Base-by-base conservation (phyloP, 108 stramenopile genomes). In the Cyclotella kingstonii region DNA sequence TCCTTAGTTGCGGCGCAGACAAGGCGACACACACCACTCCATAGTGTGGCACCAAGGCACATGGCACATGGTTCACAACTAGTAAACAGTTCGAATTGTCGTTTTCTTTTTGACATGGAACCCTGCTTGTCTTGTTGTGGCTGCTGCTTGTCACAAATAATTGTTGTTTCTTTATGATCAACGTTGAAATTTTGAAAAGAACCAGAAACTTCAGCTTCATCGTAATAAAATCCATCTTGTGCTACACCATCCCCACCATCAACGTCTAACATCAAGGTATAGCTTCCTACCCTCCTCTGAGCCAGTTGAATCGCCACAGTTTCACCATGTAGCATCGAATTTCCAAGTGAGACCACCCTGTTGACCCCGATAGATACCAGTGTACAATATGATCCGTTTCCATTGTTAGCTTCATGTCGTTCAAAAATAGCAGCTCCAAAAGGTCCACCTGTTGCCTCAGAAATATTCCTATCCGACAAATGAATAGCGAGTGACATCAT, bases 301-400 rank as follows among this genome's bases (percentile, higher is more conserved):
- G 89, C 92, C 56, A 90, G 68, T 57, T 90, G 89, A 50, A 94
- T 90, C 35, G 92, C 92, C 23, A 86, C 83, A 39, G 81, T 94
- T 74, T 94, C 92, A 29, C 85, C 92, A 63, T 94, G 92, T 34
- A 89, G 61, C 0, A 85, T 87, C 3, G 89, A 94, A 62, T 94
- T 94, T 42, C 52, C 49, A 48, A 90, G 60, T 1, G 84, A 58
- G 9, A 88, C 87, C 2, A 94, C 92, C 2, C 85, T 83, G 55
- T 93, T 90, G 61, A 82, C 63, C 38, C 86, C 91, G 7, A 89
- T 61, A 15, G 86, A 84, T 36, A 82, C 75, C 0, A 89, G 57
- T 12, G 52, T 73, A 29, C 62, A 68, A 39, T 63, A 62, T 0
- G 60, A 48, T 15, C 15, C 52, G 8, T 47, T 42, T 8, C 68